phyloP scores from a whole-genome alignment of 2,329 filamentous ascomycete genomes.

The Pseudogymnoascus sp. region DNA sequence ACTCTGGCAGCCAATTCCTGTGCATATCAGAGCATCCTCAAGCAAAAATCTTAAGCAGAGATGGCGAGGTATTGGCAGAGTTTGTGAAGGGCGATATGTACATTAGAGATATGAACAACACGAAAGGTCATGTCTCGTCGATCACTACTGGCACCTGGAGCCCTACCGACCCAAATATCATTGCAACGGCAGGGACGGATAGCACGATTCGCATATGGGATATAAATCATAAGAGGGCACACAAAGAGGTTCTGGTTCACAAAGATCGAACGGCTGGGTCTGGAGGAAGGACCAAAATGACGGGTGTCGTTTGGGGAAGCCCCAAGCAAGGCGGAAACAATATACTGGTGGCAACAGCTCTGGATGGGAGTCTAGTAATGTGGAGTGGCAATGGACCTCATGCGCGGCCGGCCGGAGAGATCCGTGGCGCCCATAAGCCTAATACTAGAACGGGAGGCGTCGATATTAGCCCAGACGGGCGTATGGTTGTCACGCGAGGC shows the following conservation, averaged over 20 bases:
- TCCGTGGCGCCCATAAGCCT: constrained; percentile 72
- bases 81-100: constrained; percentile 99
- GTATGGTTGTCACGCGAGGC: constrained; percentile 82
- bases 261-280: constrained; percentile 85
- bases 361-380: constrained; percentile 88
- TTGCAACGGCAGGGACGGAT: constrained; percentile 87
- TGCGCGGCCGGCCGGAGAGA: constrained; percentile 71
- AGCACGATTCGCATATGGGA: constrained; percentile 97
- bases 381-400: constrained; percentile 87
- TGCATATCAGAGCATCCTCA: constrained; percentile 86
- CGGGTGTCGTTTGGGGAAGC: constrained; percentile 78
- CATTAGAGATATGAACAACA: constrained; percentile 91
- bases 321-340: constrained; percentile 70
- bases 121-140: constrained; percentile 92
- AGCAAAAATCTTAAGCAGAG: constrained; percentile 79
- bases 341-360: constrained; percentile 70
- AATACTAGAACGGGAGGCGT: constrained; percentile 89
- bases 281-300: constrained; percentile 89
- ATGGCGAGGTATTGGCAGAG: constrained; percentile 78
- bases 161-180: constrained; percentile 74
- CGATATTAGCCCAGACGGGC: constrained; percentile 83
- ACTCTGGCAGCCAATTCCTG: constrained; percentile 71
- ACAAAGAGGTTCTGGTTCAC: constrained; percentile 92
- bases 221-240: constrained; percentile 78
- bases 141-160: constrained; percentile 87